Conservation (phyloP, 116 monocot species). For the Posidonia oceanica region DNA sequence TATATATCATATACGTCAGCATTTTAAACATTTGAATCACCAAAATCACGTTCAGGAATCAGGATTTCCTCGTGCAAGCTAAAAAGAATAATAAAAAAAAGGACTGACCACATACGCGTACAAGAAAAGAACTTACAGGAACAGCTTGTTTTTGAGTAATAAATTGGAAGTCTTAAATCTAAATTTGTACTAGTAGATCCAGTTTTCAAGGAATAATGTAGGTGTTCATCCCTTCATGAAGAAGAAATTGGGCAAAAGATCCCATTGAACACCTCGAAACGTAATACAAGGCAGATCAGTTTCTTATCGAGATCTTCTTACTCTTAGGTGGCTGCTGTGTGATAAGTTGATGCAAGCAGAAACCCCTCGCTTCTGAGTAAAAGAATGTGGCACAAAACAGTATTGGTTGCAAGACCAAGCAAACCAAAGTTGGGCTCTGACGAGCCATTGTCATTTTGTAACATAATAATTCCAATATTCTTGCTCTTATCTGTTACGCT, state of each 20-base stretch:
- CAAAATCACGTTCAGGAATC: background rate
- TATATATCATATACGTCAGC: background rate
- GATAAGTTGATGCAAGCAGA: background rate
- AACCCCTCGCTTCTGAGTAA: background rate
- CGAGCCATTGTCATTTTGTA: constrained; percentile 1
- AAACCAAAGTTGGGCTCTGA: background rate
- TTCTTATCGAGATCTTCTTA: background rate
- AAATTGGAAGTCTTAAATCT: background rate
- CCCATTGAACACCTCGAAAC: background rate
- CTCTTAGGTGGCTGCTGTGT: background rate
- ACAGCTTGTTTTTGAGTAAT: background rate
- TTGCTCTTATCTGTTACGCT: constrained; percentile 41
- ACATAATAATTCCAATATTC: background rate
- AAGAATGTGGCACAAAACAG: background rate
- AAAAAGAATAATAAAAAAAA: background rate
- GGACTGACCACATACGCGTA: background rate
- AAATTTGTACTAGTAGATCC: background rate
- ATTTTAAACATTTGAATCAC: background rate
- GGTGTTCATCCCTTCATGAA: background rate
- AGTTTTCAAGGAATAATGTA: background rate
- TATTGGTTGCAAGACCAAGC: background rate
- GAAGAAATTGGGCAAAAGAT: background rate
- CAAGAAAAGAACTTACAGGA: background rate
- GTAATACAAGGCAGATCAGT: background rate
- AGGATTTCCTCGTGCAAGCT: background rate